A percentile compares a stretch with the other conserved stretches of the same genome.
Evolutionary conservation across 768 basidiomycete genomes (phyloP).

Genomic region (Hebeloma cylindrosporum): DNA sequence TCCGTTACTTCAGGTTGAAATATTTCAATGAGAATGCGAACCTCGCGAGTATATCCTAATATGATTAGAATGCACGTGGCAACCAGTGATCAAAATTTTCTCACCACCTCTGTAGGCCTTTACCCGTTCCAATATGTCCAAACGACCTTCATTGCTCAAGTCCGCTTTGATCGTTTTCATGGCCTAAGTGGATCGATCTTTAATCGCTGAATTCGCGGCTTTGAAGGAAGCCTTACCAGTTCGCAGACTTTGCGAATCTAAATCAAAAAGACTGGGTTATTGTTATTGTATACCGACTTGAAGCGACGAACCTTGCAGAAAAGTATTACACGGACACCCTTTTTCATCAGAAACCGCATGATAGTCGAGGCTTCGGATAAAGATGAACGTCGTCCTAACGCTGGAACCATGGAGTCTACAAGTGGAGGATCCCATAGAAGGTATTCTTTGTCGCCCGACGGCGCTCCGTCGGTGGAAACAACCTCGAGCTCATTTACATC

Average conservation of each 20-base stretch:
- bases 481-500: conserved; percentile 59
- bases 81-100: conserved; percentile 10
- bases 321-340: conserved; percentile 79
- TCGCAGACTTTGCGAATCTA: conserved; percentile 84
- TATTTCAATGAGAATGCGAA: conserved; percentile 22
- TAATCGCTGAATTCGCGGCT: neutral
- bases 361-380: conserved; percentile 67
- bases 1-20: neutral
- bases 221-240: conserved; percentile 48
- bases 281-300: neutral
- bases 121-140: conserved; percentile 73
- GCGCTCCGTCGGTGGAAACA: conserved; percentile 79
- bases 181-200: conserved; percentile 40
- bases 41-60: conserved; percentile 72
- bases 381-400: conserved; percentile 55
- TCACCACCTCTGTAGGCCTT: conserved; percentile 84
- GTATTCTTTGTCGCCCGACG: conserved; percentile 77
- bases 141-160: conserved; percentile 70
- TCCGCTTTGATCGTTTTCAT: conserved; percentile 77
- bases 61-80: neutral
- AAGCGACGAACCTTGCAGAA: conserved; percentile 77
- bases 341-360: conserved; percentile 81
- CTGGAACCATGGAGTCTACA: conserved; percentile 52
- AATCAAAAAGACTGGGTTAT: neutral
- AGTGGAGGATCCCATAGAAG: conserved; percentile 74